Conservation (phyloP, 2,329 filamentous ascomycete species). For the Aureobasidium pullulans region DNA sequence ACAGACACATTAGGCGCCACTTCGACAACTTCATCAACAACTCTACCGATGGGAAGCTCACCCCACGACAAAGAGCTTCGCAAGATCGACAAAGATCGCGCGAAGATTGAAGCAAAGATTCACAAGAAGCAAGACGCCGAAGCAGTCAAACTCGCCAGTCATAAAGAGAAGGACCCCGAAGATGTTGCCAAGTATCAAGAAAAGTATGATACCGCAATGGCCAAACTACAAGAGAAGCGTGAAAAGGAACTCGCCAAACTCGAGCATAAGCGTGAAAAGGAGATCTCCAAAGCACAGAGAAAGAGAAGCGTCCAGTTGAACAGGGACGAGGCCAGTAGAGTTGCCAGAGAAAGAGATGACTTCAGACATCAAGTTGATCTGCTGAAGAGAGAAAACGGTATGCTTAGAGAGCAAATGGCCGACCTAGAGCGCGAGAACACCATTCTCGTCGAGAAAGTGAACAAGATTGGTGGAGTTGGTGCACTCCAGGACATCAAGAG, state of each 20-base stretch:
- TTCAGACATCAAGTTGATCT: conserved; percentile 38
- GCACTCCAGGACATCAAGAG: conserved; percentile 18
- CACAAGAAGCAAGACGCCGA: conserved; percentile 49
- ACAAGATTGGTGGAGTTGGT: conserved; percentile 28
- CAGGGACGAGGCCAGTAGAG: conserved; percentile 38
- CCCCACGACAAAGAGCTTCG: conserved; percentile 55
- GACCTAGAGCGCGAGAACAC: conserved; percentile 54
- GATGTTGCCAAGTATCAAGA: conserved; percentile 56
- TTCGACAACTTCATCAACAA: conserved; percentile 17
- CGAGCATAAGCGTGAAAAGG: conserved; percentile 28
- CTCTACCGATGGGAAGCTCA: neutral
- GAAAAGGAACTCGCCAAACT: conserved; percentile 56
- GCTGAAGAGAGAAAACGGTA: conserved; percentile 42
- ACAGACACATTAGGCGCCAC: conserved; percentile 13
- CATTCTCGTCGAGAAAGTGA: conserved; percentile 38
- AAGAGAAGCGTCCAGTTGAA: conserved; percentile 40
- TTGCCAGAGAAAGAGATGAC: conserved; percentile 44
- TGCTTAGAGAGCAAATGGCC: conserved; percentile 45
- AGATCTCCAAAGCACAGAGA: conserved; percentile 37
- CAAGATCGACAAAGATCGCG: conserved; percentile 54
- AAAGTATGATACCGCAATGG: conserved; percentile 57
- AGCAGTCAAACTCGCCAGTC: conserved; percentile 35
- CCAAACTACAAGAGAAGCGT: conserved; percentile 58
- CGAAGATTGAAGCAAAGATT: conserved; percentile 57
- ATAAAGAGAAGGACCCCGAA: conserved; percentile 26